A percentile compares a stretch with the other conserved stretches of the same genome.
These are phyloP conservation scores for Solanum sparsipilum DNA, from an alignment of 257 asterid species.

Conservation along the genomic window DNA sequence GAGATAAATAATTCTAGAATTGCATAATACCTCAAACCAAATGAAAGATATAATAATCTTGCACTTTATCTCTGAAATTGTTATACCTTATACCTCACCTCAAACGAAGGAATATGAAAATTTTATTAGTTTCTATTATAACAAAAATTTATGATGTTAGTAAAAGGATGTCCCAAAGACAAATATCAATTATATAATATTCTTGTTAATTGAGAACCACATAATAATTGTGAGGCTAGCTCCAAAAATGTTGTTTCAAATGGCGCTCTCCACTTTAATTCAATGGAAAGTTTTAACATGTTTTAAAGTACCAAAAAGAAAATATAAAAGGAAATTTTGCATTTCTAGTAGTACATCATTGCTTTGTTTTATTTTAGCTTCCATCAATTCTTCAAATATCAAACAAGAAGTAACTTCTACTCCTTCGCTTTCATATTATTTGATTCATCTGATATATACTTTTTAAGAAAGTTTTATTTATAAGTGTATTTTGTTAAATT, in stretches of 20 bases:
- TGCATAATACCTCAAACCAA: too few species aligned
- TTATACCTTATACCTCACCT: neutral
- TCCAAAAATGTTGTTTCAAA: neutral
- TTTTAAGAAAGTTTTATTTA: too few species aligned
- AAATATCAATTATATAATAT: neutral
- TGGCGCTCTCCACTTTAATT: too few species aligned
- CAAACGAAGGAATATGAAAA: neutral
- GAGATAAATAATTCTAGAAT: neutral
- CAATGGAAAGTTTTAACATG: too few species aligned
- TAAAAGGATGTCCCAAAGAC: neutral
- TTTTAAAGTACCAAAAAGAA: too few species aligned
- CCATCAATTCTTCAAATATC: neutral
- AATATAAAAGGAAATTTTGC: too few species aligned
- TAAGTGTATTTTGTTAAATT: too few species aligned
- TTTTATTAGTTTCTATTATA: neutral
- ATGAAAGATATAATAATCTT: too few species aligned
- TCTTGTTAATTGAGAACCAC: neutral
- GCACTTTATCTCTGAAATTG: neutral
- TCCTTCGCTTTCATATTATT: neutral
- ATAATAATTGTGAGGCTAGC: neutral
- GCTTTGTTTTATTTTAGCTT: neutral
- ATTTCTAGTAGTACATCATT: neutral
- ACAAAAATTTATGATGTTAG: neutral
- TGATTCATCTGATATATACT: neutral
- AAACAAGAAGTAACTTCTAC: neutral